phyloP scores from a whole-genome alignment of 2,329 filamentous ascomycete species.

The Alternaria metachromatica region DNA sequence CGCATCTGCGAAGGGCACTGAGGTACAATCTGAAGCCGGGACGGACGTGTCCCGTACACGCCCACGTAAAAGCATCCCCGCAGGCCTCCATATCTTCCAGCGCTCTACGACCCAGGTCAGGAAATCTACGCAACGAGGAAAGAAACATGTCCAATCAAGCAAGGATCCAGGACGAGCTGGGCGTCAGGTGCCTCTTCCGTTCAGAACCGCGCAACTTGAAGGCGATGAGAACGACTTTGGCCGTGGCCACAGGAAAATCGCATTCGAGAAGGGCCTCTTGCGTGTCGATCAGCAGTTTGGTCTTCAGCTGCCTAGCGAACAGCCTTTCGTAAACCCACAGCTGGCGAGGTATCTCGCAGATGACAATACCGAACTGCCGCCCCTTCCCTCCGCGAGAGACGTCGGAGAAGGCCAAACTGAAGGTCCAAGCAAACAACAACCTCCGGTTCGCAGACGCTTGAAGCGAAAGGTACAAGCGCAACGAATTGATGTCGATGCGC shows the following conservation, averaged over 20 bases:
- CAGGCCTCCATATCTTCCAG: constrained; percentile 20
- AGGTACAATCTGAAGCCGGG: not conserved
- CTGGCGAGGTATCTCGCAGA: constrained; percentile 44
- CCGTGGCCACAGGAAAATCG: constrained; percentile 42
- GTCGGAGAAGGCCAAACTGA: constrained; percentile 15
- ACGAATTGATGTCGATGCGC: constrained; percentile 55
- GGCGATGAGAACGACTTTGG: constrained; percentile 50
- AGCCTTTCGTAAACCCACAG: constrained; percentile 34
- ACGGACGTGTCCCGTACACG: not conserved
- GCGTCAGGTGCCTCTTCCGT: constrained; percentile 15
- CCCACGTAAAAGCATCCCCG: constrained; percentile 3
- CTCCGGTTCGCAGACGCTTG: constrained; percentile 29
- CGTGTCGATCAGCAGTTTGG: constrained; percentile 37
- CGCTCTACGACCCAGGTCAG: constrained; percentile 3
- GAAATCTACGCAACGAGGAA: constrained; percentile 2
- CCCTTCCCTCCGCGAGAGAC: constrained; percentile 26
- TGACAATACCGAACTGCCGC: constrained; percentile 30
- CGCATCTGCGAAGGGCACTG: not conserved
- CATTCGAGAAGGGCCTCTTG: constrained; percentile 46
- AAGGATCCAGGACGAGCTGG: not conserved
- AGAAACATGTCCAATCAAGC: not conserved
- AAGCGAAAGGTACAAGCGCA: constrained; percentile 51
- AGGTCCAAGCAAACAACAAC: not conserved
- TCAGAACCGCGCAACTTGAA: constrained; percentile 53
- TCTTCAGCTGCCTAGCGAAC: constrained; percentile 8